Conservation (phyloP, 805 yeast species). For the Saturnispora galanensis region DNA sequence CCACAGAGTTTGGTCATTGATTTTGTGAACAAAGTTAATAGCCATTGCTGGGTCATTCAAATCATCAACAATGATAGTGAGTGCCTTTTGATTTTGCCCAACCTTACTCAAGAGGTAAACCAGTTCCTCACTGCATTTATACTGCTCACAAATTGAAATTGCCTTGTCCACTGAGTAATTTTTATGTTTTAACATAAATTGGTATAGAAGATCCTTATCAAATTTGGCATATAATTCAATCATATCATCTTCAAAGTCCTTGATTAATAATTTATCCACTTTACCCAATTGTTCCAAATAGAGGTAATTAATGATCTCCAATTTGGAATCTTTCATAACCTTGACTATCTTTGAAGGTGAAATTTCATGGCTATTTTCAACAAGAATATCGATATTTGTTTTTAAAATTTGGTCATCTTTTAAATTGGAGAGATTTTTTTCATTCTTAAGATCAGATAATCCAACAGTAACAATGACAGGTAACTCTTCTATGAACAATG, state of each 20-base stretch:
- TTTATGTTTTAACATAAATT: constrained; percentile 48
- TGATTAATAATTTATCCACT: constrained; percentile 45
- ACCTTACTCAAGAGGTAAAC: constrained; percentile 74
- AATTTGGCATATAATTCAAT: constrained; percentile 56
- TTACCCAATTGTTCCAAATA: constrained; percentile 52
- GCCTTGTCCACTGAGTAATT: constrained; percentile 65
- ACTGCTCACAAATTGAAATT: constrained; percentile 49
- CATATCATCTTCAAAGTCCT: constrained; percentile 56
- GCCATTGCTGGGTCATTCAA: constrained; percentile 75
- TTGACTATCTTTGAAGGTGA: constrained; percentile 42
- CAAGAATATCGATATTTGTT: constrained; percentile 44
- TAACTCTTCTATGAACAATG: constrained; percentile 36
- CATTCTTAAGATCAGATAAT: constrained; percentile 25
- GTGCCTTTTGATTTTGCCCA: constrained; percentile 71
- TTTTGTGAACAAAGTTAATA: constrained; percentile 60
- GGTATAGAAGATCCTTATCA: constrained; percentile 44
- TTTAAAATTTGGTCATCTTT: constrained; percentile 25
- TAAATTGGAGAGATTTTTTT: constrained; percentile 33
- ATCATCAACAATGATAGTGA: constrained; percentile 65
- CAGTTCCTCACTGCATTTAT: constrained; percentile 53
- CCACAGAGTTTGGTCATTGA: constrained; percentile 75
- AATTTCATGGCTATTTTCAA: constrained; percentile 57
- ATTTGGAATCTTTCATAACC: constrained; percentile 31
- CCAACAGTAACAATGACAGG: constrained; percentile 40
- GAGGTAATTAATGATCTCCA: constrained; percentile 48